phyloP scores from a whole-genome alignment of 495 filamentous ascomycete genomes.

The Oidiodendron maius region DNA sequence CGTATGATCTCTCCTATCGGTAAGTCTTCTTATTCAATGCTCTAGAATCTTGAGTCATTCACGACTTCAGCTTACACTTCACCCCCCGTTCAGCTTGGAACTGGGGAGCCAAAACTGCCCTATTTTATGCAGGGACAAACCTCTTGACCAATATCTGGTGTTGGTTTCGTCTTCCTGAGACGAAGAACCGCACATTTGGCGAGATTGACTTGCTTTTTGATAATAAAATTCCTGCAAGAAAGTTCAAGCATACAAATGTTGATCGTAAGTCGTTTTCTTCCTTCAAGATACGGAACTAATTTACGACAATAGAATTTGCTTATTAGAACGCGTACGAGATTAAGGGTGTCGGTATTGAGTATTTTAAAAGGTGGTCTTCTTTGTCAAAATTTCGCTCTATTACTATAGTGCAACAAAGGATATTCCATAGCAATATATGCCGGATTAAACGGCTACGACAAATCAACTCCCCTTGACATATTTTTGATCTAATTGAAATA shows the following conservation, averaged over 20 bases:
- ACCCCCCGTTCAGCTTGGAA: conserved; percentile 33
- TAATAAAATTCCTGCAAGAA: background rate
- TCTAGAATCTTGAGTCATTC: background rate
- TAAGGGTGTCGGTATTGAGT: too few relatives aligned
- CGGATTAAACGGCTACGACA: too few relatives aligned
- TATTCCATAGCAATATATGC: too few relatives aligned
- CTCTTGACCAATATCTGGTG: conserved; percentile 32
- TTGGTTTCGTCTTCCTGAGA: conserved; percentile 48
- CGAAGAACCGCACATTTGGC: conserved; percentile 51
- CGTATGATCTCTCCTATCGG: conserved; percentile 9
- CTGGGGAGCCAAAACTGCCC: conserved; percentile 44
- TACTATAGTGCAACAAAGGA: too few relatives aligned
- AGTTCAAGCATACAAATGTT: conserved; percentile 16
- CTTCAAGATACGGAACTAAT: conserved; percentile 23
- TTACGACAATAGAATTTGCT: conserved; percentile 9
- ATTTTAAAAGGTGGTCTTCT: too few relatives aligned
- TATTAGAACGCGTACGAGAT: conserved; percentile 10
- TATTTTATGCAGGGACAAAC: conserved; percentile 47
- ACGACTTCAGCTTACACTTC: background rate
- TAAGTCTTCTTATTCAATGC: conserved; percentile 1
- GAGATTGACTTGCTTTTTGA: conserved; percentile 34
- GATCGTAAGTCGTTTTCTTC: conserved; percentile 20
- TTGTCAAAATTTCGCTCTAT: too few relatives aligned
- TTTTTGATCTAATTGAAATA: too few relatives aligned
- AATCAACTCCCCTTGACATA: too few relatives aligned